Evolutionary conservation across 352 stramenopile species (phyloP).

Genomic region (Globisporangium cystogenes): DNA sequence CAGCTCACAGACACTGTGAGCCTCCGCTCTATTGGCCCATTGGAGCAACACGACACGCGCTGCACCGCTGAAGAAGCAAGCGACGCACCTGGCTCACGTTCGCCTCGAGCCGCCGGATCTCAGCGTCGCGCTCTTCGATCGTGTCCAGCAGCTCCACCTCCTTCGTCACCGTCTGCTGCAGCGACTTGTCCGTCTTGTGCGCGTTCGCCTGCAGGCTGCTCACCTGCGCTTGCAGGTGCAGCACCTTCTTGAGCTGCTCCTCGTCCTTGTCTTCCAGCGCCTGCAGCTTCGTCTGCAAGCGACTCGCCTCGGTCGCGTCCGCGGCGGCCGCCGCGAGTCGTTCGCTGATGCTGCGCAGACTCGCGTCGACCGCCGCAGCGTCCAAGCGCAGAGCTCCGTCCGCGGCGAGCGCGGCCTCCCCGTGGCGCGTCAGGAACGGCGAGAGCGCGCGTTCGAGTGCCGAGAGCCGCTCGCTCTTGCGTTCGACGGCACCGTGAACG

Average conservation of each 20-base stretch:
- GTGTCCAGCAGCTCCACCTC: conserved; percentile 23
- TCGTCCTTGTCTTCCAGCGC: conserved; percentile 16
- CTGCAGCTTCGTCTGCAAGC: conserved; percentile 11
- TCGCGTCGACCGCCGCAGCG: neutral
- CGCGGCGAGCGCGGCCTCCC: conserved; percentile 5
- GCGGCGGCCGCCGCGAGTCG: conserved; percentile 4
- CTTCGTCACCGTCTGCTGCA: conserved; percentile 19
- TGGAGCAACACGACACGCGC: too few relatives aligned
- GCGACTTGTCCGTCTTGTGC: conserved; percentile 13
- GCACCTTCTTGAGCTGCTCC: conserved; percentile 20
- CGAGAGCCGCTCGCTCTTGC: neutral
- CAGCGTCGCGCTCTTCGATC: conserved; percentile 20
- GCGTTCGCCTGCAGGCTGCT: conserved; percentile 18
- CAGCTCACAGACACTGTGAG: neutral
- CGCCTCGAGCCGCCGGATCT: conserved; percentile 22
- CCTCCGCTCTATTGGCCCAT: neutral
- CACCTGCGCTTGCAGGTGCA: conserved; percentile 25
- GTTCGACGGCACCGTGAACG: conserved; percentile 6
- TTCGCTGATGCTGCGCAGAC: conserved; percentile 12
- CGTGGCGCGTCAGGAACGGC: conserved; percentile 25
- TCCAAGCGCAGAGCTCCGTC: neutral
- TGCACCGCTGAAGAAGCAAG: neutral
- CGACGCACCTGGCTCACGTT: conserved; percentile 16
- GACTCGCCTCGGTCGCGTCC: conserved; percentile 3
- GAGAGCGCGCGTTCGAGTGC: conserved; percentile 14